A percentile compares a stretch with the other conserved stretches of the same genome.
phyloP scores from a whole-genome alignment of 1,139 yeast species.

The Arxiozyma slooffiae region DNA sequence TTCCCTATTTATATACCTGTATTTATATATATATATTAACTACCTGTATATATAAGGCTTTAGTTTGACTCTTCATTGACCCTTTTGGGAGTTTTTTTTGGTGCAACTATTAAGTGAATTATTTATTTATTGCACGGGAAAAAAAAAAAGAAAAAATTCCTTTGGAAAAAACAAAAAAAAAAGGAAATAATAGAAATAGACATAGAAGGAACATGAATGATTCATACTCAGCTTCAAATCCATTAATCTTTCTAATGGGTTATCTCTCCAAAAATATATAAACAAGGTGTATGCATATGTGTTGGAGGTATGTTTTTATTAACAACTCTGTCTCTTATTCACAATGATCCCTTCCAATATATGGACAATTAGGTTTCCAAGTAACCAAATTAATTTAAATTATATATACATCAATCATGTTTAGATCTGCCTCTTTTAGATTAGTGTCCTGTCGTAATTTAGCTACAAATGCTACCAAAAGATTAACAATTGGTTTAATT shows the following conservation, averaged over 20 bases:
- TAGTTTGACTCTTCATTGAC: neutral
- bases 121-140: neutral
- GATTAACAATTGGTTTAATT: slow-evolving; percentile 47
- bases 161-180: neutral
- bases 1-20: neutral
- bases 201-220: neutral
- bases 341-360: too few species aligned
- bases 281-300: neutral
- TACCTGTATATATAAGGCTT: neutral
- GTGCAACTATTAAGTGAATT: neutral
- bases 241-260: too few species aligned
- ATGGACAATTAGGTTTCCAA: too few species aligned
- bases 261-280: neutral
- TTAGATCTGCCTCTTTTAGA: slow-evolving; percentile 21
- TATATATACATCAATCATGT: slow-evolving; percentile 11
- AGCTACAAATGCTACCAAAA: slow-evolving; percentile 17
- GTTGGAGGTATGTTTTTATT: too few species aligned
- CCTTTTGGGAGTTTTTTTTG: neutral
- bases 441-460: slow-evolving; percentile 19
- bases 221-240: neutral
- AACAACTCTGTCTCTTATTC: too few species aligned
- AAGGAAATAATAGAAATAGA: neutral
- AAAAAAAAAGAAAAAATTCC: neutral
- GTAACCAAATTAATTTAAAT: too few species aligned
- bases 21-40: neutral